Percentiles rank a stretch among this genome's conserved stretches.
These are phyloP conservation scores for Rhodofomes roseus DNA, from an alignment of 1,284 basidiomycete genomes.

Conservation along the genomic window DNA sequence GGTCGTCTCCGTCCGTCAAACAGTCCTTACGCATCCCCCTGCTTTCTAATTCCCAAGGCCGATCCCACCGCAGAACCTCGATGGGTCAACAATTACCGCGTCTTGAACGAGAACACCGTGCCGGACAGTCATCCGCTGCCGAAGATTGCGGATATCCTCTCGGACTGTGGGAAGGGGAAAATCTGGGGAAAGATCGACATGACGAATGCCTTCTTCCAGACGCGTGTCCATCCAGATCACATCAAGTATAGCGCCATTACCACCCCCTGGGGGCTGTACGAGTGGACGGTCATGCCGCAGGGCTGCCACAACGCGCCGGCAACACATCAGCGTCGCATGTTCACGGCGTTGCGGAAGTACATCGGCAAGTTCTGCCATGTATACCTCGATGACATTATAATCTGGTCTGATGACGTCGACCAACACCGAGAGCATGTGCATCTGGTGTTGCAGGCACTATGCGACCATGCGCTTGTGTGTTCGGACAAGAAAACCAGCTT, in stretches of 20 bases:
- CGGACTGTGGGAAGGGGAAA: conserved; percentile 28
- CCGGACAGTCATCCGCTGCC: conserved; percentile 34
- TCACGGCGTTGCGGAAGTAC: conserved; percentile 23
- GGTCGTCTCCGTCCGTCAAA: conserved; percentile 3
- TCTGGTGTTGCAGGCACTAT: no score
- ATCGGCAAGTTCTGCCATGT: not conserved
- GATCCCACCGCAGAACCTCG: not conserved
- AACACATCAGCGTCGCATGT: conserved; percentile 34
- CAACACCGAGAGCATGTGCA: no score
- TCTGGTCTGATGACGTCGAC: no score
- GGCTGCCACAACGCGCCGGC: conserved; percentile 35
- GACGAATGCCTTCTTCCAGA: conserved; percentile 42
- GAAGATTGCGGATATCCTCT: conserved; percentile 32
- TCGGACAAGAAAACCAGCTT: no score
- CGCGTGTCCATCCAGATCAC: conserved; percentile 31
- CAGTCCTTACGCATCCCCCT: not conserved
- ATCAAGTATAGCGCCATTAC: conserved; percentile 33
- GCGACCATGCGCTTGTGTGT: no score
- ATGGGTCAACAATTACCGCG: conserved; percentile 32
- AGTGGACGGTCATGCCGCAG: conserved; percentile 42
- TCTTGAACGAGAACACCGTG: conserved; percentile 33
- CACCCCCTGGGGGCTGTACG: conserved; percentile 36
- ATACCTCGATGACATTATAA: no score
- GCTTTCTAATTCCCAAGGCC: not conserved
- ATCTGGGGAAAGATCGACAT: conserved; percentile 37